phyloP scores from a whole-genome alignment of 2,329 filamentous ascomycete species.

The Phialemonium atrogriseum region DNA sequence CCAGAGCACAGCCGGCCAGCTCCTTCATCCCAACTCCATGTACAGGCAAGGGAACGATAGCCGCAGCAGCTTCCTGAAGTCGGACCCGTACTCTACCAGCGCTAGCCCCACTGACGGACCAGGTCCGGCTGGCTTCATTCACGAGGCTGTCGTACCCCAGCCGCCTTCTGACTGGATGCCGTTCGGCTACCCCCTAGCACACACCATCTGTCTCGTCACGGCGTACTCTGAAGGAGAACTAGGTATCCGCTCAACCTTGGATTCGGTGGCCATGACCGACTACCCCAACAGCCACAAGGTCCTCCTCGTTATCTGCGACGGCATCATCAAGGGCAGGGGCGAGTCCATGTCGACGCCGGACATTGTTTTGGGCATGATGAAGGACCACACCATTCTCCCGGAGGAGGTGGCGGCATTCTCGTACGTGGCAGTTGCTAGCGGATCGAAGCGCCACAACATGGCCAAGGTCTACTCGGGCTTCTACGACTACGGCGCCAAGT shows the following conservation, averaged over 20 bases:
- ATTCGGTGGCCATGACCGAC: conserved; percentile 95
- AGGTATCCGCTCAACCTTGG: conserved; percentile 84
- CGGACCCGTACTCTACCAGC: conserved; percentile 45
- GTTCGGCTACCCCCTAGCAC: conserved; percentile 89
- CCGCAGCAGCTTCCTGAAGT: conserved; percentile 55
- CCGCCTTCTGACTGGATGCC: conserved; percentile 96
- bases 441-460: conserved; percentile 98
- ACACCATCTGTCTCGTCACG: conserved; percentile 89
- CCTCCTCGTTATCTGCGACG: conserved; percentile 93
- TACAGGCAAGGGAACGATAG: conserved; percentile 62
- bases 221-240: conserved; percentile 94
- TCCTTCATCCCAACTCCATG: conserved; percentile 62
- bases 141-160: conserved; percentile 91
- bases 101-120: conserved; percentile 57
- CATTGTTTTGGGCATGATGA: conserved; percentile 87
- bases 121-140: conserved; percentile 89
- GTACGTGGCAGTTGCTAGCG: conserved; percentile 92
- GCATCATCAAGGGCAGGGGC: conserved; percentile 93
- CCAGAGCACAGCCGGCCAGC: conserved; percentile 65
- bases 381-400: conserved; percentile 70
- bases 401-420: conserved; percentile 86
- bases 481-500: conserved; percentile 87
- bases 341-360: conserved; percentile 84
- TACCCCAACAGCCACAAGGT: conserved; percentile 99
- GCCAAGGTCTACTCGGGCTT: conserved; percentile 97